Evolutionary conservation across 2,329 filamentous ascomycete genomes (phyloP), one percentile per base, ranked within the genome.

Genomic region (Neurospora sp.): DNA sequence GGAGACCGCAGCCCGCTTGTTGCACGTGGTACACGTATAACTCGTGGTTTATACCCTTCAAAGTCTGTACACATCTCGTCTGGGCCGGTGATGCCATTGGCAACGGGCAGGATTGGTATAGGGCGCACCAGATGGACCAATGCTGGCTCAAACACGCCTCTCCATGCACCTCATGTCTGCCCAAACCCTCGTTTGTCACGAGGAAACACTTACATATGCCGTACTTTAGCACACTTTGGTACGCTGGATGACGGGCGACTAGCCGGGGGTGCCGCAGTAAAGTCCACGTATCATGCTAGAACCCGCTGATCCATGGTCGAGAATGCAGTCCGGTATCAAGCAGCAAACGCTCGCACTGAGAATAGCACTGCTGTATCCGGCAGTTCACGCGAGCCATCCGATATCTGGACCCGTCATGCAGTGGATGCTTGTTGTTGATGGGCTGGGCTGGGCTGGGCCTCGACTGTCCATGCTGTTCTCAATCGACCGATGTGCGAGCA

Each of bases 281-380:
- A 66, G 66, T 70, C 68, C 69, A 71, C 75, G 73, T 75, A 75
- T 74, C 75, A 76, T 74, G 73, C 72, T 66, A 46, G 19, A 68
- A 73, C 66, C 72, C 71, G 69, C 69, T 70, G 73, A 68, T 74
- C 73, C 73, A 73, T 57, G 52, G 52, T 57, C 3, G 52, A 57
- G 23, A 57, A 57, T 57, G 52, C 52, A 57, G 52, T 33, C 52
- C 23, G 52, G 52, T 57, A 57, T 57, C 52, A 57, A 57, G 23
- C 23, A 33, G 52, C 52, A 57, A 33, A 57, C 52, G 52, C 52
- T 57, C 23, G 52, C 52, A 57, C 52, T 12, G 52, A 57, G 52
- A 57, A 33, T 57, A 57, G 6, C 52, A 33, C 52, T 57, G 52
- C 52, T 57, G 23, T 57, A 57, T 33, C 52, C 52, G 52, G 52